These are phyloP conservation scores for Aspergillus conjunctus DNA, from an alignment of 495 filamentous ascomycete genomes.

Conservation along the genomic window DNA sequence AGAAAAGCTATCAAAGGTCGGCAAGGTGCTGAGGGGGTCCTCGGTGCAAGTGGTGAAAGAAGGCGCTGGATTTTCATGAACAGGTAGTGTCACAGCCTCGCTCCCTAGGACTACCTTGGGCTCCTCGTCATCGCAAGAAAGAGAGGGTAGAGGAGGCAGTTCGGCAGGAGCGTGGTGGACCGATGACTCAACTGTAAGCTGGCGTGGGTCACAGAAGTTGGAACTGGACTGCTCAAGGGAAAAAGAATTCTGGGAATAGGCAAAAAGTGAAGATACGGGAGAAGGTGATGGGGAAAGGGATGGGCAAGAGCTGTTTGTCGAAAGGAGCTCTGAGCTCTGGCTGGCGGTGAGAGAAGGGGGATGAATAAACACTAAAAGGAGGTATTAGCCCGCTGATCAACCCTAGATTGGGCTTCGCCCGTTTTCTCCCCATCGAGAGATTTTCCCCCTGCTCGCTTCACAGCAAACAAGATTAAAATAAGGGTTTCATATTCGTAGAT, in stretches of 20 bases:
- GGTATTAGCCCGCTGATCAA: constrained; percentile 29
- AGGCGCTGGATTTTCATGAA: constrained; percentile 51
- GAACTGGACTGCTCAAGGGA: constrained; percentile 37
- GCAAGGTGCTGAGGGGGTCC: constrained; percentile 62
- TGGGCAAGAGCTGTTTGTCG: constrained; percentile 67
- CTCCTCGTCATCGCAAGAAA: constrained; percentile 73
- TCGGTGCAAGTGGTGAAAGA: constrained; percentile 51
- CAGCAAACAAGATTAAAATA: not conserved
- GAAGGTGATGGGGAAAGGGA: constrained; percentile 81
- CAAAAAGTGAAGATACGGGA: constrained; percentile 61
- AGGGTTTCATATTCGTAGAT: not conserved
- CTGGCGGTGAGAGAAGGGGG: constrained; percentile 66
- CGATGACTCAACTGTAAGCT: constrained; percentile 76
- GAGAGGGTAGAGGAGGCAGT: constrained; percentile 68
- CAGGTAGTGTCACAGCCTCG: constrained; percentile 58
- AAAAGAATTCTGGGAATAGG: constrained; percentile 61
- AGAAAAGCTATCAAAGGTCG: constrained; percentile 80
- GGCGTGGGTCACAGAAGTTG: constrained; percentile 91
- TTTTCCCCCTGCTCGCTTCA: not conserved
- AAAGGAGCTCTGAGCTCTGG: constrained; percentile 71
- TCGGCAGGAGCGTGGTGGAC: constrained; percentile 58
- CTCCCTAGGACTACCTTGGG: constrained; percentile 73
- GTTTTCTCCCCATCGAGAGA: not conserved
- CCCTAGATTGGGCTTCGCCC: constrained; percentile 15
- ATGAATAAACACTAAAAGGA: constrained; percentile 74